Base-by-base conservation (phyloP, 2,329 filamentous ascomycete genomes). In the Arthrocladium fulminans region DNA sequence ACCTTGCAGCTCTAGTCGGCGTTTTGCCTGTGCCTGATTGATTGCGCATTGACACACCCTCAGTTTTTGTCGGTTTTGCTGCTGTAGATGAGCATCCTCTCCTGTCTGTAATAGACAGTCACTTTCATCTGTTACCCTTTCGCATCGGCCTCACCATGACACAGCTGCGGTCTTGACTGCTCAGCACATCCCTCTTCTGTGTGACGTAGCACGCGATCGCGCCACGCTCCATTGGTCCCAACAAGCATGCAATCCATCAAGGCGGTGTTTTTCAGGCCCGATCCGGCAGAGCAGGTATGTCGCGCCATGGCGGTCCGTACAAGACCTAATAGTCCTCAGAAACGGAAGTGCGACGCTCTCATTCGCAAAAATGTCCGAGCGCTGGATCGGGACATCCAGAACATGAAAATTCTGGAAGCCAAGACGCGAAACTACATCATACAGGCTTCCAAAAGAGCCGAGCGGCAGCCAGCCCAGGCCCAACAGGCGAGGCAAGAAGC, bases 331-430 rank as follows among this genome's bases (percentile, higher is more conserved):
- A 6, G 17, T 43, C 50, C 19, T 23, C 60, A 98, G 90, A 84
- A 92, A 70, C 83, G 89, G 55, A 97, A 96, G 82, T 97, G 90
- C 70, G 95, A 96, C 67, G 74, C 80, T 53, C 79, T 97, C 53
- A 84, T 98, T 60, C 87, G 90, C 52, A 73, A 81, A 64, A 96
- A 97, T 68, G 84, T 88, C 54, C 88, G 92, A 63, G 90, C 94
- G 64, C 79, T 98, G 60, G 92, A 98, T 67, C 89, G 92, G 63
- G 89, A 97, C 69, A 90, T 98, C 64, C 70, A 76, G 47, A 75
- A 81, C 56, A 79, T 92, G 56, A 89, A 86, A 66, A 73, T 79
- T 49, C 82, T 87, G 57, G 90, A 98, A 66, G 70, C 70, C 62
- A 94, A 92, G 68, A 89, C 89, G 54, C 88, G 88, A 62, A 83